Base-by-base conservation (phyloP, 2,329 filamentous ascomycete species). In the Cadophora gregata region DNA sequence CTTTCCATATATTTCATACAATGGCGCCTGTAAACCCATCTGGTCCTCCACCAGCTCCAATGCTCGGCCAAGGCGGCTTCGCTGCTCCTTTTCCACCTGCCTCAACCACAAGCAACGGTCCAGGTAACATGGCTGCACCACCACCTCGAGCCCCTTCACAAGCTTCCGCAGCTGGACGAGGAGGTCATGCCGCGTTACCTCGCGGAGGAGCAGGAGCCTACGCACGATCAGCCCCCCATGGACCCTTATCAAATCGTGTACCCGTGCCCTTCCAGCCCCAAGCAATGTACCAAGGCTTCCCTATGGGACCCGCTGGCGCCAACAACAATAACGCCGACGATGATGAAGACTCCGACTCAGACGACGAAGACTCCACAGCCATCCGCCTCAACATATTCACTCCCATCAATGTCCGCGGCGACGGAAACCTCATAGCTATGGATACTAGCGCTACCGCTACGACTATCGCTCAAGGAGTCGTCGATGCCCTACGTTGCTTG, bases 301-400 rank as follows among this genome's bases (percentile, higher is more conserved):
- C 42, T 4, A 25, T 58, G 16, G 62, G 36, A 29, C 29, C 47
- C 24, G 38, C 55, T 29, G 31, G 21, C 29, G 16, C 21, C 31
- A 29, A 48, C 55, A 62, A 60, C 45, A 62, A 38, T 36, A 56
- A 64, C 19, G 36, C 60, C 42, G 53, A 59, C 24, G 33, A 59
- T 33, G 64, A 50, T 14, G 66, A 71, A 19, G 68, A 67, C 63
- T 70, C 69, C 9, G 73, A 72, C 31, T 38, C 36, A 38, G 64
- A 69, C 19, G 70, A 73, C 27, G 61, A 69, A 1, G 70, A 69
- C 10, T 69, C 75, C 53, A 79, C 80, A 1, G 76, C 82, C 58
- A 80, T 86, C 66, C 78, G 75, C 59, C 75, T 88, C 53, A 78
- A 76, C 19, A 82, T 88, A 77, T 81, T 82, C 70, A 80, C 82